These are phyloP conservation scores for Teratosphaeria gauchensis DNA, from an alignment of 2,329 filamentous ascomycete genomes.

Conservation along the genomic window DNA sequence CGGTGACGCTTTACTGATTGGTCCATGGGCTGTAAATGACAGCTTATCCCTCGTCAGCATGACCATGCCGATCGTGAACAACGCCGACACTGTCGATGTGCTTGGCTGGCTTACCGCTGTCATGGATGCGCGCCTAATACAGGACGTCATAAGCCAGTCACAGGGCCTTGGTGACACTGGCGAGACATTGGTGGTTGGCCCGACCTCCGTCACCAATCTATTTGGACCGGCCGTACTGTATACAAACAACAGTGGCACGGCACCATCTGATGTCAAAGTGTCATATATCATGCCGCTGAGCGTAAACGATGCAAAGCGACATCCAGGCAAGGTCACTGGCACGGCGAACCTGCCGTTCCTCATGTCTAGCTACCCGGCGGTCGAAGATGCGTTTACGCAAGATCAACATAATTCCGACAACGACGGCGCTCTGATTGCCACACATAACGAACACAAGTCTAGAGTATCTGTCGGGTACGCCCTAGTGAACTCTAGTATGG, in stretches of 20 bases:
- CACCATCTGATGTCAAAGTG: conserved; percentile 12
- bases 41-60: conserved; percentile 69
- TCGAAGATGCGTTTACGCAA: conserved; percentile 49
- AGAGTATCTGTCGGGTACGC: conserved; percentile 74
- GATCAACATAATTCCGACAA: conserved; percentile 43
- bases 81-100: conserved; percentile 50
- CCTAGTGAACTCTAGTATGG: conserved; percentile 55
- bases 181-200: conserved; percentile 60
- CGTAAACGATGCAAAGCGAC: conserved; percentile 15
- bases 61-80: conserved; percentile 68
- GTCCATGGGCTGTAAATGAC: conserved; percentile 63
- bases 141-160: conserved; percentile 50
- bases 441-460: conserved; percentile 60
- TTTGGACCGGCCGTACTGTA: conserved; percentile 30
- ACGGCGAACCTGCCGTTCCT: conserved; percentile 45
- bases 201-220: conserved; percentile 53
- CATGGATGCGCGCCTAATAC: conserved; percentile 56
- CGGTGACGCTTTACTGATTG: conserved; percentile 57
- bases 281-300: conserved; percentile 22
- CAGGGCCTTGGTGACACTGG: conserved; percentile 66
- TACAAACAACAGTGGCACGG: conserved; percentile 13
- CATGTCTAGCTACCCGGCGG: conserved; percentile 53
- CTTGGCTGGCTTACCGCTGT: conserved; percentile 78
- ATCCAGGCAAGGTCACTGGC: conserved; percentile 23
- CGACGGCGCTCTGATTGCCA: conserved; percentile 54